Evolutionary conservation across 768 basidiomycete species (phyloP), one percentile per base, ranked within the genome.

Genomic region (Tubosaeta sp.): DNA sequence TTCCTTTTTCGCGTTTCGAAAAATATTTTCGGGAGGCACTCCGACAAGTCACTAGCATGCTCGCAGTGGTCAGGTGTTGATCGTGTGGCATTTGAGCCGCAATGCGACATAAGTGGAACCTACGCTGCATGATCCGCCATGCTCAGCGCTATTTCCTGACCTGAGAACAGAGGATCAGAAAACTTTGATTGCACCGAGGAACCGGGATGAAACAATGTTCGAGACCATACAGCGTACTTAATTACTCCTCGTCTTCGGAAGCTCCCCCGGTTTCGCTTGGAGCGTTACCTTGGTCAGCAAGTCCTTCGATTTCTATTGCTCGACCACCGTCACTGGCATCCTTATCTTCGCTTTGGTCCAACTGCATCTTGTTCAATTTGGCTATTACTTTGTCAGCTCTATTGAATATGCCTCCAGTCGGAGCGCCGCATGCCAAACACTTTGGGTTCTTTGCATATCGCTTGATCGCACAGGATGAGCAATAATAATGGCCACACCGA

Each of bases 401-500:
- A 69, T 98, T 98, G 77, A 98, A 99, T 58, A 98, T 94, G 2
- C 95, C 96, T 14, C 86, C 90, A 0, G 96, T 98, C 0, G 93
- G 82, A 12, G 90, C 81, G 44, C 93, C 89, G 64, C 96, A 99
- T 10, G 94, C 96, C 46, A 91, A 78, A 59, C 96, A 99, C 70
- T 94, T 97, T 2, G 92, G 92, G 40, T 92, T 97, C 75, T 87
- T 95, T 34, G 86, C 83, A 61, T 87, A 98, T 45, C 96, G 82
- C 68, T 92, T 91, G 72, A 98, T 93, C 24, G 96, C 96, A 67
- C 96, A 98, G 38, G 86, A 79, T 44, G 89, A 90, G 69, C 94
- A 95, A 68, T 91, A 98, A 72, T 95, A 97, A 69, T 98, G 96
- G 4, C 89, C 91, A 70, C 96, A 99, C 47, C 91, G 87, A 35